These are phyloP conservation scores for Coniochaeta pulveracea DNA, from an alignment of 2,329 filamentous ascomycete genomes.

Conservation along the genomic window DNA sequence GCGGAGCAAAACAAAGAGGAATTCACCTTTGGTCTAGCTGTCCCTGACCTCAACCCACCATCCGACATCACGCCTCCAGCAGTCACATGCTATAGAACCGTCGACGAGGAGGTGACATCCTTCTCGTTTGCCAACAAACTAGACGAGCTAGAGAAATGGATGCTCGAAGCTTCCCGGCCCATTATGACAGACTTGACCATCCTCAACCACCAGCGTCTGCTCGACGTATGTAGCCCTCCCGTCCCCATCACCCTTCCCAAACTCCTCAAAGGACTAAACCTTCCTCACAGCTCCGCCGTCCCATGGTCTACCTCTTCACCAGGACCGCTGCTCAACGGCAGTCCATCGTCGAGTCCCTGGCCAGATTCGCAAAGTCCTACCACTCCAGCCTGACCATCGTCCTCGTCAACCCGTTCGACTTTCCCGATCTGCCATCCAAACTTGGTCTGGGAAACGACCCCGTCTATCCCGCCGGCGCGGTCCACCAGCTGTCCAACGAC, in stretches of 20 bases:
- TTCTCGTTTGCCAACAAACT: conserved; percentile 8
- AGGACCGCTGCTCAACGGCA: conserved; percentile 16
- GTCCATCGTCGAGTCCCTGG: conserved; percentile 16
- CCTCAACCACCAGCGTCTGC: conserved; percentile 20
- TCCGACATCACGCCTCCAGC: conserved; percentile 9
- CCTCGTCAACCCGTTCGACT: conserved; percentile 22
- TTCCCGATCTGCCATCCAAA: conserved; percentile 19
- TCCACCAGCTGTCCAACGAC: conserved; percentile 23
- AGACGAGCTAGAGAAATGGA: conserved; percentile 15
- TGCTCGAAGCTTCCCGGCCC: conserved; percentile 15
- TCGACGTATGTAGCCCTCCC: conserved; percentile 17
- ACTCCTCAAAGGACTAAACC: neutral
- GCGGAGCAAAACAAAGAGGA: conserved; percentile 18
- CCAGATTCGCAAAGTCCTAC: conserved; percentile 19
- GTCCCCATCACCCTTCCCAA: neutral
- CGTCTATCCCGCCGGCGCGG: conserved; percentile 19
- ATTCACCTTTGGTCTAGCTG: conserved; percentile 21
- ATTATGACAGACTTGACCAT: conserved; percentile 21
- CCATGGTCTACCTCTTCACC: conserved; percentile 26
- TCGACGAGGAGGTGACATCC: conserved; percentile 16
- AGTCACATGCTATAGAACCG: conserved; percentile 18
- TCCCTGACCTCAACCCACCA: conserved; percentile 6
- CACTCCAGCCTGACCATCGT: conserved; percentile 22
- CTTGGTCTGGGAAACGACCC: conserved; percentile 18
- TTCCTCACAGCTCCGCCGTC: conserved; percentile 17